Evolutionary conservation across 306 rosid genomes (phyloP).

Genomic region (Casuarina glauca): DNA sequence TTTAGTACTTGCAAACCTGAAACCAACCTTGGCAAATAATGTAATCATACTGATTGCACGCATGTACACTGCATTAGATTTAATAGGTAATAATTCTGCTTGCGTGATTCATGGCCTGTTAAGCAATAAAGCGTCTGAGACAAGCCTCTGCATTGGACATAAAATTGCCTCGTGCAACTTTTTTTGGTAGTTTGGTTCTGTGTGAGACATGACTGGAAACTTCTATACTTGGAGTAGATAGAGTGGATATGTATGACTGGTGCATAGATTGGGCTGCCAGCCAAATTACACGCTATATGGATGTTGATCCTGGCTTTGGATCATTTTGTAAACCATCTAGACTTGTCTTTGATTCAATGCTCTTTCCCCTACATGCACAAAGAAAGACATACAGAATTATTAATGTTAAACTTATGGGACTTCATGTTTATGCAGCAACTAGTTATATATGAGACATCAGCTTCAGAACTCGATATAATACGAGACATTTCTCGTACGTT

Average conservation of each 20-base stretch:
- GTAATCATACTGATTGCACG: neutral
- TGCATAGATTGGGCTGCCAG: neutral
- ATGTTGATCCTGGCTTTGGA: constrained; percentile 4
- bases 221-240: neutral
- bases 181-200: neutral
- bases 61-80: neutral
- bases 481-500: constrained; percentile 97
- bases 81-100: neutral
- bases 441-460: constrained; percentile 94
- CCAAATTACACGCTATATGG: neutral
- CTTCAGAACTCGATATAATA: constrained; percentile 93
- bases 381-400: neutral
- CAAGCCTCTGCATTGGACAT: neutral
- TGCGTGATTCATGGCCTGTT: neutral
- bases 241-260: neutral
- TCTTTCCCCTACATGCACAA: neutral
- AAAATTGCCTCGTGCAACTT: neutral
- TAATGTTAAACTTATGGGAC: constrained; percentile 28
- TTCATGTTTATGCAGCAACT: constrained; percentile 70
- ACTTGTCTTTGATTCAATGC: neutral
- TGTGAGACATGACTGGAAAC: neutral
- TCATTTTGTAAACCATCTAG: neutral
- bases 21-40: neutral
- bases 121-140: neutral
- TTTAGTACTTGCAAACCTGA: neutral